These are phyloP conservation scores for Paracamarosporium sp. DNA, from an alignment of 2,329 filamentous ascomycete species.

Conservation along the genomic window DNA sequence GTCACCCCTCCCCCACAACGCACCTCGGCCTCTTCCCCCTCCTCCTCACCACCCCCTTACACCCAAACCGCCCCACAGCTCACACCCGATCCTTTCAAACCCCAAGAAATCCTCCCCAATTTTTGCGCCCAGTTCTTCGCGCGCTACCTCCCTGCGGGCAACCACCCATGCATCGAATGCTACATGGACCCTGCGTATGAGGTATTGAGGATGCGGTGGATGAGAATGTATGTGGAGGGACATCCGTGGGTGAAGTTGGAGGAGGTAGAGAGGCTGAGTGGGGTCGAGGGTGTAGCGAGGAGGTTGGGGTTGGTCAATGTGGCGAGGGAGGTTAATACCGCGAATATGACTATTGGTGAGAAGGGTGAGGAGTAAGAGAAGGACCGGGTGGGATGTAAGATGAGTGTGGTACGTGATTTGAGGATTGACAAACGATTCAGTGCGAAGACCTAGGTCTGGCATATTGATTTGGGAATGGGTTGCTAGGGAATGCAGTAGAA, in stretches of 20 bases:
- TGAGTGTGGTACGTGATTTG: too few relatives aligned
- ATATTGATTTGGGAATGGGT: too few relatives aligned
- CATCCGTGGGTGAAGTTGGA: slow-evolving; percentile 23
- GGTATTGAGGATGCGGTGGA: slow-evolving; percentile 16
- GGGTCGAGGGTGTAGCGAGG: slow-evolving; percentile 19
- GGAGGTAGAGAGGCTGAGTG: slow-evolving; percentile 27
- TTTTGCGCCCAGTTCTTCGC: slow-evolving; percentile 30
- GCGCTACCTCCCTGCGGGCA: slow-evolving; percentile 18
- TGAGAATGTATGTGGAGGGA: slow-evolving; percentile 21
- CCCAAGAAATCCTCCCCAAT: slow-evolving; percentile 13
- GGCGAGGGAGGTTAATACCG: slow-evolving; percentile 8
- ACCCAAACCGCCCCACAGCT: neutral
- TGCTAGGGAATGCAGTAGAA: too few relatives aligned
- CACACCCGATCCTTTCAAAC: too few relatives aligned
- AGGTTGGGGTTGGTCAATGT: slow-evolving; percentile 22
- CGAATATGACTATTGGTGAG: neutral
- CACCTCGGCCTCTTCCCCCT: neutral
- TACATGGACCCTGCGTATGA: slow-evolving; percentile 28
- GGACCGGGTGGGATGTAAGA: too few relatives aligned
- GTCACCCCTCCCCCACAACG: neutral
- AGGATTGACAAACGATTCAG: too few relatives aligned
- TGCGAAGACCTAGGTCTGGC: too few relatives aligned
- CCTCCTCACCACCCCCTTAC: neutral
- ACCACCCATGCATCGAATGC: slow-evolving; percentile 33
- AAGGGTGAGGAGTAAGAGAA: too few relatives aligned